Conservation (phyloP, 805 yeast genomes). For the Nakazawaea anatomiae region DNA sequence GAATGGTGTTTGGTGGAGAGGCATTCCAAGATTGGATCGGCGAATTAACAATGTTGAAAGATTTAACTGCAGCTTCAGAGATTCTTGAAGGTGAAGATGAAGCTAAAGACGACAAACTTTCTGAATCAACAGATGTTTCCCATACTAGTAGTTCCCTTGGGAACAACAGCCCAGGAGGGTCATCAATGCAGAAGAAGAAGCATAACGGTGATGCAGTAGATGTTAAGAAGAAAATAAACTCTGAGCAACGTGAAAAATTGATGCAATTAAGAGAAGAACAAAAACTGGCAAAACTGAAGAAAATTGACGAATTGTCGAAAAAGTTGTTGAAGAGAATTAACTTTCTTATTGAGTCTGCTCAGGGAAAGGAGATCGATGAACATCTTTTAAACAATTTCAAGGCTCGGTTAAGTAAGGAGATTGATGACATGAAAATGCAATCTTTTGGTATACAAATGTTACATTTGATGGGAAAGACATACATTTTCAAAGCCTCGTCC, state of each 20-base stretch:
- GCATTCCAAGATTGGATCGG: conserved; percentile 87
- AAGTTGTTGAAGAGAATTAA: conserved; percentile 39
- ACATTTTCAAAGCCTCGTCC: conserved; percentile 57
- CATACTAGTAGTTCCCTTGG: not conserved
- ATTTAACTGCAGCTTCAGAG: conserved; percentile 59
- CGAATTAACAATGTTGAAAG: conserved; percentile 73
- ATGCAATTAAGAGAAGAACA: conserved; percentile 19
- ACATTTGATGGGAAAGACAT: conserved; percentile 68
- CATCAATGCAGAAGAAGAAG: not conserved
- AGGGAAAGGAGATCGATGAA: conserved; percentile 37
- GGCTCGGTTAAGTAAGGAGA: conserved; percentile 69
- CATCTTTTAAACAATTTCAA: conserved; percentile 46
- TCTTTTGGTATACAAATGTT: conserved; percentile 80
- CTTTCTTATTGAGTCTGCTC: conserved; percentile 33
- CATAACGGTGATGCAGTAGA: not conserved
- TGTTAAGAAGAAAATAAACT: conserved; percentile 6
- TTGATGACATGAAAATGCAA: conserved; percentile 75
- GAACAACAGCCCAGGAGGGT: not conserved
- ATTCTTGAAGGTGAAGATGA: conserved; percentile 35
- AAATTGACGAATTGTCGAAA: conserved; percentile 52
- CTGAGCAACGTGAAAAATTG: conserved; percentile 17
- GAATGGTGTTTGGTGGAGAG: conserved; percentile 81
- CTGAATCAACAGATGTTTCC: conserved; percentile 5
- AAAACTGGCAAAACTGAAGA: conserved; percentile 29
- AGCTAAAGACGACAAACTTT: conserved; percentile 21